phyloP scores from a whole-genome alignment of 345 rosid genomes.

The Hibiscus tridactylites region DNA sequence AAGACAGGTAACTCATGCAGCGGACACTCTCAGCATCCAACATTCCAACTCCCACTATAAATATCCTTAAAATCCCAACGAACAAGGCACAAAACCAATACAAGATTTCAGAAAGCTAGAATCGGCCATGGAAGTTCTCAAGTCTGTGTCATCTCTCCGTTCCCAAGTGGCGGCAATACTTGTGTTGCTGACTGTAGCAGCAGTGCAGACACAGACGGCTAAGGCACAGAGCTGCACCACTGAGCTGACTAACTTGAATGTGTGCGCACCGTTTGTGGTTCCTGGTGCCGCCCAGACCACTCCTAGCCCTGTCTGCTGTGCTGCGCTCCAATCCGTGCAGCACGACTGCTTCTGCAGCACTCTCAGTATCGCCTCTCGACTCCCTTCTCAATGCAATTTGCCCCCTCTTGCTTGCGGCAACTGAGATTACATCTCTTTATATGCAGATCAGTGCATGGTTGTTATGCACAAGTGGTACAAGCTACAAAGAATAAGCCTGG shows the following conservation, averaged over 20 bases:
- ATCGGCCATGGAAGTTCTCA: not conserved
- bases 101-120: not conserved
- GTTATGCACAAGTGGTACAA: not conserved
- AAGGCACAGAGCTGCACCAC: conserved; percentile 44
- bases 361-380: conserved; percentile 56
- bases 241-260: conserved; percentile 50
- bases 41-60: not conserved
- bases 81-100: not conserved
- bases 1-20: conserved; percentile 7
- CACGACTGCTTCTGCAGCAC: conserved; percentile 79
- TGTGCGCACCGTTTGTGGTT: conserved; percentile 64
- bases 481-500: not conserved
- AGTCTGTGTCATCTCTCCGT: not conserved
- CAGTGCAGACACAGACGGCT: conserved; percentile 20
- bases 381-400: conserved; percentile 61
- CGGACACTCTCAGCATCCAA: not conserved
- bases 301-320: conserved; percentile 54
- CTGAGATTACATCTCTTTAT: conserved; percentile 7
- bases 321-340: conserved; percentile 50
- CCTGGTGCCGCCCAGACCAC: conserved; percentile 36
- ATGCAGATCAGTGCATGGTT: not conserved
- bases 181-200: conserved; percentile 21
- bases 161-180: conserved; percentile 12
- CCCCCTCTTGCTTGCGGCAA: conserved; percentile 43
- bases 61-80: not conserved